A percentile compares a stretch with the other conserved stretches of the same genome.
These are phyloP conservation scores for Pichia sp. DNA, from an alignment of 1,139 yeast species.

Conservation along the genomic window DNA sequence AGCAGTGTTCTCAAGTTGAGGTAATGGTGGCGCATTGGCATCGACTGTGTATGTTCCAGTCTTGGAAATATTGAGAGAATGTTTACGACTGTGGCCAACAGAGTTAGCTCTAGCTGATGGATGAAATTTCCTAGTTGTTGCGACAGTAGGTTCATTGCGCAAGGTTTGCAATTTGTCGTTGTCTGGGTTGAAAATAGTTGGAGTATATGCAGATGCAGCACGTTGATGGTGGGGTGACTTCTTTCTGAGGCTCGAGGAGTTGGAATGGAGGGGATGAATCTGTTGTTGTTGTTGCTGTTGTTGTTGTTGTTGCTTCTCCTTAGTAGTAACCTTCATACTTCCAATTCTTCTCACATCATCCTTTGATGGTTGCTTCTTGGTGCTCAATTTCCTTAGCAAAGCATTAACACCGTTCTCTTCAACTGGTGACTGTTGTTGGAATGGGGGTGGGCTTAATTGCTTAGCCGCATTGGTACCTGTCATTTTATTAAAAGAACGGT, in stretches of 20 bases:
- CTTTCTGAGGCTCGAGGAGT: constrained; percentile 16
- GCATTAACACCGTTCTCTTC: constrained; percentile 28
- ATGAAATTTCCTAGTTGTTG: constrained; percentile 39
- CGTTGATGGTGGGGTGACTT: constrained; percentile 27
- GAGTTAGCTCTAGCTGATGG: constrained; percentile 90
- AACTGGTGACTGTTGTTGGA: constrained; percentile 12
- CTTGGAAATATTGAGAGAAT: constrained; percentile 36
- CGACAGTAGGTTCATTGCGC: neutral
- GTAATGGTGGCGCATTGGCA: constrained; percentile 41
- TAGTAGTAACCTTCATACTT: constrained; percentile 55
- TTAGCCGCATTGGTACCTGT: constrained; percentile 4
- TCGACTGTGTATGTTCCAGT: constrained; percentile 27
- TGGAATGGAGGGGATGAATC: no score
- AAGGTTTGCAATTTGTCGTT: neutral
- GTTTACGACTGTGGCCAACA: constrained; percentile 71
- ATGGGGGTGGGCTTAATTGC: constrained; percentile 13
- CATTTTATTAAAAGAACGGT: constrained; percentile 10
- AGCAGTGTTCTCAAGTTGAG: constrained; percentile 22
- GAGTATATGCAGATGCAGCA: constrained; percentile 28
- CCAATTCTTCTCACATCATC: constrained; percentile 52
- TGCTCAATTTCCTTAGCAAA: constrained; percentile 28
- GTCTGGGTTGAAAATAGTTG: constrained; percentile 20
- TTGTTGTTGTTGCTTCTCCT: constrained; percentile 34
- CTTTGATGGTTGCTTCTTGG: constrained; percentile 13
- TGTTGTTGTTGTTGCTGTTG: neutral